Base-by-base conservation (phyloP, 768 basidiomycete genomes). In the Mycena capillaripes region DNA sequence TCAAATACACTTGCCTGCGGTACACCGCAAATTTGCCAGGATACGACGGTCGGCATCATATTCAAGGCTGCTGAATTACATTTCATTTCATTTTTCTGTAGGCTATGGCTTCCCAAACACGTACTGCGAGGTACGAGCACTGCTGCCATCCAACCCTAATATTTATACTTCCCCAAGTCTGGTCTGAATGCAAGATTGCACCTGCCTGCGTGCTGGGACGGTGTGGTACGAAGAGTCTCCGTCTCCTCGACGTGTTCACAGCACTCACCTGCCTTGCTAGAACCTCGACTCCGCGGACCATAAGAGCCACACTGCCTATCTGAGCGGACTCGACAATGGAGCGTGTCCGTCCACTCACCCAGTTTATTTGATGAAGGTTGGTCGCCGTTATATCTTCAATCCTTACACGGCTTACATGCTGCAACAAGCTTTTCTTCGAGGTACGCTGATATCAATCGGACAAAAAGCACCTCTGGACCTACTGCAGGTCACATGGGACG, bases 1-100 rank as follows among this genome's bases (percentile, higher is more conserved):
- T 85, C 25, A 73, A 82, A 53, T 86, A 81, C 78, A 78, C 82
- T 25, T 86, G 86, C 69, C 75, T 86, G 76, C 80, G 85, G 46
- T 86, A 84, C 64, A 73, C 82, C n/a, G 77, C 50, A 71, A 3
- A 83, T 74, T 83, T 27, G 3, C 32, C 48, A 6, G 62, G 62
- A 3, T 64, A 64, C 21, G 62, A 16, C 16, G 29, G 29, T 30
- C 32, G 3, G 21, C n/a, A 27, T 6, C 23, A n/a, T 16, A 56
- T 34, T 48, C n/a, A n/a, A 9, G 3, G 46, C 8, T 19, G 46
- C 23, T 36, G 12, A 14, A 34, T 23, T 19, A 61, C 25, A 56
- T 12, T 17, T 19, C 42, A 42, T 14, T 16, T 42, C 17, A 16
- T 16, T 53, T 5, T 29, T 27, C 9, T 53, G 12, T 7, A 2